Evolutionary conservation across 2,329 filamentous ascomycete species (phyloP), one percentile per base, ranked within the genome.

Genomic region (Colletotrichum tofieldiae): DNA sequence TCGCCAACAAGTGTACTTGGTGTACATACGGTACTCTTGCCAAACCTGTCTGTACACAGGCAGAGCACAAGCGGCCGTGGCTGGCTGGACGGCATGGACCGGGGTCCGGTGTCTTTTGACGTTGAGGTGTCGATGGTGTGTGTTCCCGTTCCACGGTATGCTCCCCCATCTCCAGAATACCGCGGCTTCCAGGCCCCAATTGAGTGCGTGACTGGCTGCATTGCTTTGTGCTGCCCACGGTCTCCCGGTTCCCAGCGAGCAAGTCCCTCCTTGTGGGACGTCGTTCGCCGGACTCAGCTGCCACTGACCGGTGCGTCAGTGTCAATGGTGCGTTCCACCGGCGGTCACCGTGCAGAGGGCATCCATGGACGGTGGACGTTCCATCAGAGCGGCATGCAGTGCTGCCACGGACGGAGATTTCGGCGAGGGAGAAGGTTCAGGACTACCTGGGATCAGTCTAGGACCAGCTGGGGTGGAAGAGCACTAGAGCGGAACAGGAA

Each of bases 401-500:
- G 35, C 35, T 64, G 32, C 49, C 16, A 45, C 39, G 14, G 9
- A 47, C 20, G 41, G n/a, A 56, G 52, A 47, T 58, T 39, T 39
- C 41, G 39, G 51, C 7, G 29, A 14, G 52, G 32, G 43, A 23
- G 18, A 51, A 37, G 29, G 54, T 41, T 58, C 23, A 23, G 59
- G 59, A 32, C 37, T 35, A 18, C 43, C 32, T 26, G 29, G 43
- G 20, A 37, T 37, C 52, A 20, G 32, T n/a, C n/a, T 29, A 20
- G 26, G 16, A 51, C 39, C 16, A 41, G 35, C 29, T 43, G 37
- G 56, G 65, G 32, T 65, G 7, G 16, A 37, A 45, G 23, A 5
- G 35, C 58, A n/a, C 71, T 60, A 65, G 26, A 16, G 61, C 61
- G 35, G 29, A 68, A 65, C 11, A 18, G 37, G 67, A 67, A 73